Conservation (phyloP, 352 stramenopile species). For the Halophytophthora polymorphica region DNA sequence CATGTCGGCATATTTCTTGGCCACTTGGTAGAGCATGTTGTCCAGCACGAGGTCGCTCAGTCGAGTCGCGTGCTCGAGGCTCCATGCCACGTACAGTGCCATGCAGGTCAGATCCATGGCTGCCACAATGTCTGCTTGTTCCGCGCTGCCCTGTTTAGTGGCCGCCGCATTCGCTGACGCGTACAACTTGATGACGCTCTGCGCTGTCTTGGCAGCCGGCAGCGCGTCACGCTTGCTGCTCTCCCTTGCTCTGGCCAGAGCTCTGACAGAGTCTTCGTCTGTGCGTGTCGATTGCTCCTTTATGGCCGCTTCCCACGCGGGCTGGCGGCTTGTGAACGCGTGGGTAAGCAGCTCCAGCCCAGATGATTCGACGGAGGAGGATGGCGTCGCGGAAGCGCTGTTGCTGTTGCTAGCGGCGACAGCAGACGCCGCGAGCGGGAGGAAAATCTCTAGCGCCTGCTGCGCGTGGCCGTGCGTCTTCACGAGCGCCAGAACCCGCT, state of each 20-base stretch:
- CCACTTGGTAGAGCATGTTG: conserved; percentile 79
- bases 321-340: conserved; percentile 18
- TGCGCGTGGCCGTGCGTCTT: conserved; percentile 12
- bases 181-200: conserved; percentile 64
- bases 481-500: conserved; percentile 30
- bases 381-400: background rate
- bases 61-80: conserved; percentile 36
- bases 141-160: conserved; percentile 9
- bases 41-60: conserved; percentile 66
- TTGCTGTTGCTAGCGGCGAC: conserved; percentile 1
- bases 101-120: conserved; percentile 53
- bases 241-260: conserved; percentile 18
- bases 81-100: conserved; percentile 50
- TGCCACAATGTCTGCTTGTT: conserved; percentile 24
- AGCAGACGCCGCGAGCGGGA: conserved; percentile 10
- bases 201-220: conserved; percentile 52
- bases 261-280: conserved; percentile 10
- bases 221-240: conserved; percentile 31
- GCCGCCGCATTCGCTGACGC: conserved; percentile 9
- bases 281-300: background rate
- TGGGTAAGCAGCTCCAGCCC: conserved; percentile 17
- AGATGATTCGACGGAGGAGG: background rate
- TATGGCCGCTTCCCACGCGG: conserved; percentile 13
- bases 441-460: conserved; percentile 18
- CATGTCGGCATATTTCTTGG: conserved; percentile 68